These are phyloP conservation scores for Tausonia pullulans DNA, from an alignment of 1,284 basidiomycete species.

Conservation along the genomic window DNA sequence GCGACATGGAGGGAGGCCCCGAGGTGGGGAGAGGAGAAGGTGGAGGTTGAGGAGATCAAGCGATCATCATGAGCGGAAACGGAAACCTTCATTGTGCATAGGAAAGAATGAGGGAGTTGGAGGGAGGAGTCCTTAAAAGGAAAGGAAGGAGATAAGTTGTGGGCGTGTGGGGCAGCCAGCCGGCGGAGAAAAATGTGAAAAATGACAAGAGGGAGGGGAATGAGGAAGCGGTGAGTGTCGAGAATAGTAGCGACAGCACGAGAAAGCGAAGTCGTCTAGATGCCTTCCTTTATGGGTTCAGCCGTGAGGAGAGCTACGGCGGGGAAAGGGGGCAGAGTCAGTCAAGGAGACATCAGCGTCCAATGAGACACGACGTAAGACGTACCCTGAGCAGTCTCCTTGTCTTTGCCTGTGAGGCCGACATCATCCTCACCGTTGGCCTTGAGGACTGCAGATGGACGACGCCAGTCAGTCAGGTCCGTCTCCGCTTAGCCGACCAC, in stretches of 20 bases:
- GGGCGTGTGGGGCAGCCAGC: too few species aligned
- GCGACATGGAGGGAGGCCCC: not conserved
- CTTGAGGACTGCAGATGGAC: slow-evolving; percentile 60
- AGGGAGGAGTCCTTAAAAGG: not conserved
- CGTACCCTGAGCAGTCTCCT: slow-evolving; percentile 55
- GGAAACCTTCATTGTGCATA: too few species aligned
- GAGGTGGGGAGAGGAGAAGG: not conserved
- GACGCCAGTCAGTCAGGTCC: not conserved
- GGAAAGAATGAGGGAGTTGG: not conserved
- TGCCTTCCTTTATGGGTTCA: slow-evolving; percentile 22
- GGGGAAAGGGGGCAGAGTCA: not conserved
- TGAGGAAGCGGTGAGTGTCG: too few species aligned
- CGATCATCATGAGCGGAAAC: too few species aligned
- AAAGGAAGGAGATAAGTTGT: not conserved
- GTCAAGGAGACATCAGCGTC: not conserved
- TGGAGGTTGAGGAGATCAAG: not conserved
- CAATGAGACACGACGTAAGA: slow-evolving; percentile 19
- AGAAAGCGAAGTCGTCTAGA: not conserved
- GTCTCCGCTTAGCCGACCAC: not conserved
- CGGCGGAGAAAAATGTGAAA: too few species aligned
- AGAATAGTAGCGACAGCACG: too few species aligned
- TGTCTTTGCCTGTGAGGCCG: slow-evolving; percentile 69
- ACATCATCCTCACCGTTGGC: slow-evolving; percentile 49
- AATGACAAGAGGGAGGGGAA: too few species aligned
- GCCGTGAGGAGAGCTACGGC: slow-evolving; percentile 27